A percentile compares a stretch with the other conserved stretches of the same genome.
Evolutionary conservation across 1,139 yeast species (phyloP).

Genomic region (Meyerozyma guilliermondii): DNA sequence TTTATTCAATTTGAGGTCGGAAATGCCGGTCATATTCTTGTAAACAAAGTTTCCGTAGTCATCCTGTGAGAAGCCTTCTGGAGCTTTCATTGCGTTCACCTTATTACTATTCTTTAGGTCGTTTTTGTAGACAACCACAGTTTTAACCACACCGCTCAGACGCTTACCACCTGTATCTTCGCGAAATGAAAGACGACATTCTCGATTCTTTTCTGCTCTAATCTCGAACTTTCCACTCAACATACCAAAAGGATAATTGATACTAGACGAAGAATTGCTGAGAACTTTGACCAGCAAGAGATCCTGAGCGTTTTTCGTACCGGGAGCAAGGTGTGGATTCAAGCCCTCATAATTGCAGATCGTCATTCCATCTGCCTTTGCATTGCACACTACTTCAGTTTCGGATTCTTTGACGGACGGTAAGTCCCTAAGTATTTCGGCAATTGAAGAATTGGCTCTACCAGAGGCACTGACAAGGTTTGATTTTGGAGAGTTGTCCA

Average conservation of each 20-base stretch:
- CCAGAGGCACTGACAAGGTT: constrained; percentile 48
- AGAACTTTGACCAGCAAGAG: constrained; percentile 47
- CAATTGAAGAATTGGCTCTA: constrained; percentile 39
- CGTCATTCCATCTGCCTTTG: constrained; percentile 42
- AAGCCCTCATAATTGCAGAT: constrained; percentile 50
- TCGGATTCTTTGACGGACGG: constrained; percentile 52
- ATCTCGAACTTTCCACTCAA: constrained; percentile 59
- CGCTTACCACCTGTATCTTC: constrained; percentile 10
- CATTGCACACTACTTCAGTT: constrained; percentile 28
- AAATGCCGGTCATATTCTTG: constrained; percentile 58
- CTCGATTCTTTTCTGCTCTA: constrained; percentile 56
- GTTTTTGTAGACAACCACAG: constrained; percentile 44
- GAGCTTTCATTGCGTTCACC: constrained; percentile 18
- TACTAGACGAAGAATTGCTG: constrained; percentile 40
- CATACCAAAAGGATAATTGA: constrained; percentile 57
- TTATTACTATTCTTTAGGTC: constrained; percentile 15
- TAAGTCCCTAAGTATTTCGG: constrained; percentile 45
- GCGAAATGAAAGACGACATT: constrained; percentile 57
- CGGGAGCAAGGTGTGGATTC: constrained; percentile 48
- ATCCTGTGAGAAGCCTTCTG: constrained; percentile 50
- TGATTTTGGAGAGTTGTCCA: constrained; percentile 21
- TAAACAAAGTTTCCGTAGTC: constrained; percentile 47
- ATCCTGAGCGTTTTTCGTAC: constrained; percentile 29
- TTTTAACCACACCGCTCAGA: constrained; percentile 42
- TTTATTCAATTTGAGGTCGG: constrained; percentile 57